These are phyloP conservation scores for Uncinocarpus reesii DNA, from an alignment of 2,329 filamentous ascomycete genomes.

Conservation along the genomic window DNA sequence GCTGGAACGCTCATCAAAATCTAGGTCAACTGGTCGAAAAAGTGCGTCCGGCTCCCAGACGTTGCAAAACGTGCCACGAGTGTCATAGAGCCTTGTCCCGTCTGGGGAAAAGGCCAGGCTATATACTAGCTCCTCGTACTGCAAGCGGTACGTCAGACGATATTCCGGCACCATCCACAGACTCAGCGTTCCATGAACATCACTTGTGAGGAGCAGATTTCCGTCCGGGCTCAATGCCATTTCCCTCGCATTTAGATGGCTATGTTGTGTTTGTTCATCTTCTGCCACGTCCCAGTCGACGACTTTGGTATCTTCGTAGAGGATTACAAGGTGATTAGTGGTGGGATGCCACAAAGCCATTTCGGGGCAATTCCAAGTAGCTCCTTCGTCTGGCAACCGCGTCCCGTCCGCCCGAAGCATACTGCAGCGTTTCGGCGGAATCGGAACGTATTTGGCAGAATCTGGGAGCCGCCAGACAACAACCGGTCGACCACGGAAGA, in stretches of 20 bases:
- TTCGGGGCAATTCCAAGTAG: slow-evolving; percentile 4
- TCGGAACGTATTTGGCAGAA: neutral
- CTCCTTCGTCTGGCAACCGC: neutral
- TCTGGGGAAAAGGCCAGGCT: slow-evolving; percentile 23
- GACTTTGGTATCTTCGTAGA: slow-evolving; percentile 12
- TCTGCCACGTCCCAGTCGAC: slow-evolving; percentile 10
- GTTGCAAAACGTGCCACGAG: slow-evolving; percentile 21
- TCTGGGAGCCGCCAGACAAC: slow-evolving; percentile 15
- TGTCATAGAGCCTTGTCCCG: slow-evolving; percentile 23
- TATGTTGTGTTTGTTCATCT: slow-evolving; percentile 3
- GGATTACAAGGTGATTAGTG: slow-evolving; percentile 7
- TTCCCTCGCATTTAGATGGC: slow-evolving; percentile 18
- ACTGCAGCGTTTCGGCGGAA: neutral
- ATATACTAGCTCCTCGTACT: slow-evolving; percentile 18
- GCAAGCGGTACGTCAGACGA: slow-evolving; percentile 20
- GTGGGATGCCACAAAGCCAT: slow-evolving; percentile 11
- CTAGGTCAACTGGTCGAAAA: slow-evolving; percentile 16
- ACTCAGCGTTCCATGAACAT: slow-evolving; percentile 20
- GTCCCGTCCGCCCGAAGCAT: too few species aligned
- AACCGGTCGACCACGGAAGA: slow-evolving; percentile 18
- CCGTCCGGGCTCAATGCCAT: slow-evolving; percentile 21
- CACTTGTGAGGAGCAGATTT: slow-evolving; percentile 22
- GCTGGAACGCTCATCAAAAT: slow-evolving; percentile 14
- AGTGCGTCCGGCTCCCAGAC: slow-evolving; percentile 25
- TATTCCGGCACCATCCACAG: slow-evolving; percentile 22